Evolutionary conservation across 345 rosid genomes (phyloP), one percentile per base, ranked within the genome.

Genomic region (Eucalyptus lansdowneana): DNA sequence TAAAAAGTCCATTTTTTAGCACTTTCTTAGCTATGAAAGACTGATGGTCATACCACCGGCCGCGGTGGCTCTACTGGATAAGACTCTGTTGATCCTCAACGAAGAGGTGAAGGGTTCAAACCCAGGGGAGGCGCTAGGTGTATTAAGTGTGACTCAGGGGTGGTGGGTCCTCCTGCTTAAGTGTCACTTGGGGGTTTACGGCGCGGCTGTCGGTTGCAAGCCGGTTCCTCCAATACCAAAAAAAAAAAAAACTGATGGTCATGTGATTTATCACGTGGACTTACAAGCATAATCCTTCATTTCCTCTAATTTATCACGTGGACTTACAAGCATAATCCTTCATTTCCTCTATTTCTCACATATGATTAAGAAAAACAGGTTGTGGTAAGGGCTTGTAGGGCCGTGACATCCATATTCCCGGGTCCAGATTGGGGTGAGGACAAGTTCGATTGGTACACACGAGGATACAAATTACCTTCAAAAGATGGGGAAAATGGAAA

Each of bases 351-450:
- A 16, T 5, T 67, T 31, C 42, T 69, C 24, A 69, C 80, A 4
- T 1, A 31, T 31, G 21, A 31, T 16, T 69, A 34, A 15, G 12
- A 31, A 80, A 37, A 42, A 9, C 90, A 94, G 94, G 92, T 94
- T 76, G 92, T 91, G 25, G 94, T 92, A 34, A 25, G 91, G 89
- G 96, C 94, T 3, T 94, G 96, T 87, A 92, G 92, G 56, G 93
- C 94, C 15, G 89, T 34, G 50, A 92, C 91, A n/a, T 91, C 94
- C n/a, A 87, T 94, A 49, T 53, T 93, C 50, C 92, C 93, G 21
- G 92, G 93, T 21, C 92, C 92, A 11, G 91, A 91, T 45, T 9
- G 58, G 54, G 94, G 89, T 37, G 45, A 13, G 25, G 87, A 92
- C 67, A 93, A 91, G 58, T 89, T 31, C 7, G 93, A 93, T 54